Evolutionary conservation across 2,329 filamentous ascomycete species (phyloP).

Genomic region (Sporothrix mexicana): DNA sequence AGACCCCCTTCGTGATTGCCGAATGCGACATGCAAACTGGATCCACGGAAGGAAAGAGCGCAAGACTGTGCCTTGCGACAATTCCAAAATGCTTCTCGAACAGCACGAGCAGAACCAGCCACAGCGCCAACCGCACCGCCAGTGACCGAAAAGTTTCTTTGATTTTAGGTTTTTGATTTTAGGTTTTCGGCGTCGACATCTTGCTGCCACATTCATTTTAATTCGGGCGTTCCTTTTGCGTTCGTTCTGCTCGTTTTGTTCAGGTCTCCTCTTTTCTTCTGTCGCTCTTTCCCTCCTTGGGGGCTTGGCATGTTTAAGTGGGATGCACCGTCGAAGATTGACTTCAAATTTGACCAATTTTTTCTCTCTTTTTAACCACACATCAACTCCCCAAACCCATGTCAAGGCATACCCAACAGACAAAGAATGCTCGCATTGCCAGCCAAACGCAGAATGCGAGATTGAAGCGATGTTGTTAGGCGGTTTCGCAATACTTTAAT

Average conservation of each 20-base stretch:
- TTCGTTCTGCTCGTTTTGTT: background rate
- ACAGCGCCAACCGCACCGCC: background rate
- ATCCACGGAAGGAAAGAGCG: background rate
- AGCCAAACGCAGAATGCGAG: background rate
- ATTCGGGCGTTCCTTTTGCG: background rate
- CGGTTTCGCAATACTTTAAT: background rate
- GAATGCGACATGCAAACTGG: background rate
- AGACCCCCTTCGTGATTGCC: constrained; percentile 5
- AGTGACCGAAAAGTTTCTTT: background rate
- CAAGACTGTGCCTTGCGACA: background rate
- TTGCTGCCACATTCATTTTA: constrained; percentile 17
- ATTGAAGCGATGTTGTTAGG: background rate
- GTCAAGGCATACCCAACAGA: background rate
- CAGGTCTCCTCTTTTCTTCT: constrained; percentile 12
- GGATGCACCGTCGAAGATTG: constrained; percentile 5
- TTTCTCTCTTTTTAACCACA: background rate
- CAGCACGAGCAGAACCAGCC: background rate
- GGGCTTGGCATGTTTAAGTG: constrained; percentile 29
- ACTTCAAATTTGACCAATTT: background rate
- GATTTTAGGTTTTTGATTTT: background rate
- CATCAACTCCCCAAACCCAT: background rate
- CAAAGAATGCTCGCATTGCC: background rate
- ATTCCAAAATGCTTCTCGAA: constrained; percentile 8
- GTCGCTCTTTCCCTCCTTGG: constrained; percentile 29
- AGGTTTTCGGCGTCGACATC: constrained; percentile 6